These are phyloP conservation scores for Camelina laxa DNA, from an alignment of 345 rosid species.

Conservation along the genomic window DNA sequence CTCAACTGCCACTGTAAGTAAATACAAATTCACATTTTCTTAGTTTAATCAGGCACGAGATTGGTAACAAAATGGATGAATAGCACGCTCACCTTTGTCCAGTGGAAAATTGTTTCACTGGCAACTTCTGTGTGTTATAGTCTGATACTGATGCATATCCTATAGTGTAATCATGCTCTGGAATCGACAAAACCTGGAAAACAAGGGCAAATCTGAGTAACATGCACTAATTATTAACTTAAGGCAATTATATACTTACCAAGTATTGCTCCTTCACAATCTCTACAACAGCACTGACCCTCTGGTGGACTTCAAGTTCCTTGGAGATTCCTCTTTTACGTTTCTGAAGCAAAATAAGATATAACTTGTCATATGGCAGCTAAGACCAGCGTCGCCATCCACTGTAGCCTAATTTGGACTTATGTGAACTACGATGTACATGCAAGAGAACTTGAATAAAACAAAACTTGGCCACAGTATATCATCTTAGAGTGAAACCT, in stretches of 20 bases:
- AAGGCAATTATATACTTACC: conserved; percentile 54
- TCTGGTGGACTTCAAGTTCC: conserved; percentile 75
- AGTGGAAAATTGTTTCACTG: conserved; percentile 61
- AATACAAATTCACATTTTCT: conserved; percentile 15
- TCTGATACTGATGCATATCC: conserved; percentile 87
- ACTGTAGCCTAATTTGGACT: conserved; percentile 18
- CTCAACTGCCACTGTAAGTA: conserved; percentile 15
- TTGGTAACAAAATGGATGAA: conserved; percentile 7
- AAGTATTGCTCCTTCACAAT: conserved; percentile 94
- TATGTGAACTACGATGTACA: conserved; percentile 14
- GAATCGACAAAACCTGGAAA: conserved; percentile 85
- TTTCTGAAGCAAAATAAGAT: conserved; percentile 54
- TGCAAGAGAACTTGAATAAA: conserved; percentile 18
- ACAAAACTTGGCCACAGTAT: conserved; percentile 17
- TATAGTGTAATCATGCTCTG: conserved; percentile 68
- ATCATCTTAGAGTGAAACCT: conserved; percentile 52
- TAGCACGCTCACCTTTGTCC: conserved; percentile 72
- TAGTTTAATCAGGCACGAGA: conserved; percentile 23
- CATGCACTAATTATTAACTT: conserved; percentile 37
- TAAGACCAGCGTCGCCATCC: not conserved
- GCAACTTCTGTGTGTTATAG: conserved; percentile 82
- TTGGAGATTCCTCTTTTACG: conserved; percentile 68
- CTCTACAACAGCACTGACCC: conserved; percentile 81
- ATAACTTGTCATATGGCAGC: conserved; percentile 25
- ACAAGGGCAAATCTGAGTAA: conserved; percentile 32